Percentiles rank a stretch among this genome's conserved stretches.
Evolutionary conservation across 306 rosid species (phyloP).

Genomic region (Acmispon strigosus): DNA sequence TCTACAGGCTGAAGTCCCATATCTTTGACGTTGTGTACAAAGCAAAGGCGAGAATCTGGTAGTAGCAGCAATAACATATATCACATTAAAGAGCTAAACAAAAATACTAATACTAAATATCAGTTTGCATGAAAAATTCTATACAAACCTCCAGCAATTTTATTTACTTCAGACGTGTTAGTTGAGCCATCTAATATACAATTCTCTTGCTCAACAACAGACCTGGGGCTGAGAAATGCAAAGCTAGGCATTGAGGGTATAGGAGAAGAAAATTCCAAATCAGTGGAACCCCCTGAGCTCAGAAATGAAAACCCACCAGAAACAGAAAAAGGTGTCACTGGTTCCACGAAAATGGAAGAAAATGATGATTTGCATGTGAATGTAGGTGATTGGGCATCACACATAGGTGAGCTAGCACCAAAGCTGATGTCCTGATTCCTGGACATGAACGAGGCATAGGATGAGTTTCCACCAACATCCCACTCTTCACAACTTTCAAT

Average conservation of each 20-base stretch:
- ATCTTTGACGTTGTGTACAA: conserved; percentile 23
- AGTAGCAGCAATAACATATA: conserved; percentile 20
- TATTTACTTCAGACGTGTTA: conserved; percentile 21
- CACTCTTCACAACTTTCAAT: conserved; percentile 17
- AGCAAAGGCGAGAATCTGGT: conserved; percentile 36
- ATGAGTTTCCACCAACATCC: conserved; percentile 32
- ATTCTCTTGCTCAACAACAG: conserved; percentile 32
- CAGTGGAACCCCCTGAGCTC: conserved; percentile 25
- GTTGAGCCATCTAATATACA: conserved; percentile 33
- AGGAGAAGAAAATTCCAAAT: conserved; percentile 32
- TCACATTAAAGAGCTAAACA: not conserved
- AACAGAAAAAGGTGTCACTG: conserved; percentile 38
- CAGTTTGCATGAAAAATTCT: not conserved
- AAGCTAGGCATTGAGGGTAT: conserved; percentile 59
- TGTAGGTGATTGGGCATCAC: conserved; percentile 45
- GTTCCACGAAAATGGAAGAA: conserved; percentile 43
- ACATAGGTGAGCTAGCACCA: conserved; percentile 40
- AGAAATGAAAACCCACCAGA: conserved; percentile 45
- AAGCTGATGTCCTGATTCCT: conserved; percentile 65
- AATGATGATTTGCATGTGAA: conserved; percentile 59
- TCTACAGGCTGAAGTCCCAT: conserved; percentile 31
- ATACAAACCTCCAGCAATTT: conserved; percentile 33
- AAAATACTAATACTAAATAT: not conserved
- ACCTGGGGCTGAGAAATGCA: conserved; percentile 48
- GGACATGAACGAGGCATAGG: conserved; percentile 43